Percentiles rank a stretch among this genome's conserved stretches.
Evolutionary conservation across 2,329 filamentous ascomycete genomes (phyloP).

Genomic region (Thielaviopsis cerberus): DNA sequence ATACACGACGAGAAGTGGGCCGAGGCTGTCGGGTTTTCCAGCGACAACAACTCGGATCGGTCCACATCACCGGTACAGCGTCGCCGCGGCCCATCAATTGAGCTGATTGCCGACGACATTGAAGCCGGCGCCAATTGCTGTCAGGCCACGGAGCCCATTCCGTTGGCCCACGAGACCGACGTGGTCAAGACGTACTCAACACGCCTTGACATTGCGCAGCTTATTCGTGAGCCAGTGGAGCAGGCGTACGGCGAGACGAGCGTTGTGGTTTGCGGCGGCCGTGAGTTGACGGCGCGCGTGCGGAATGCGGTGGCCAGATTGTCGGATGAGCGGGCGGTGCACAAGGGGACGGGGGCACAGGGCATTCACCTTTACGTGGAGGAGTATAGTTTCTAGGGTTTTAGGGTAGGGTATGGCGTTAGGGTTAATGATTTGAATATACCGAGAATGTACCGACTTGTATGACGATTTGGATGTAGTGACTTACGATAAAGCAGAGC

Average conservation of each 20-base stretch:
- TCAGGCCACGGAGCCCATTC: conserved; percentile 2
- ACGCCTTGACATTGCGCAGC: conserved; percentile 31
- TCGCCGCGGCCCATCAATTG: neutral
- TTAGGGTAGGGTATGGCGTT: neutral
- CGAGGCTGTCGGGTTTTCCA: neutral
- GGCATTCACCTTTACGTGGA: conserved; percentile 42
- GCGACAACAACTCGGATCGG: neutral
- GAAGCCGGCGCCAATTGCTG: conserved; percentile 9
- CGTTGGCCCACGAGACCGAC: conserved; percentile 14
- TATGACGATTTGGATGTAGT: too few relatives aligned
- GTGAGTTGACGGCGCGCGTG: conserved; percentile 32
- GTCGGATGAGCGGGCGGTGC: conserved; percentile 42
- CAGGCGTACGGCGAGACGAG: conserved; percentile 41
- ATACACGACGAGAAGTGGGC: neutral
- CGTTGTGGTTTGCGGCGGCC: conserved; percentile 40
- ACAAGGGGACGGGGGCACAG: conserved; percentile 45
- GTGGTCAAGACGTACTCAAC: conserved; percentile 25
- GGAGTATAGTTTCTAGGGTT: conserved; percentile 34
- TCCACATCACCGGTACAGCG: neutral
- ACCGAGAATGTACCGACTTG: neutral
- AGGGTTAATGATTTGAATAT: too few relatives aligned
- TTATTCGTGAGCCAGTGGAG: conserved; percentile 37
- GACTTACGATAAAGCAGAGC: too few relatives aligned
- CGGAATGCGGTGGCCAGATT: conserved; percentile 36
- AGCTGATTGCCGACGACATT: conserved; percentile 3